Evolutionary conservation across 768 basidiomycete genomes (phyloP).

Genomic region (Tulasnella calospora): DNA sequence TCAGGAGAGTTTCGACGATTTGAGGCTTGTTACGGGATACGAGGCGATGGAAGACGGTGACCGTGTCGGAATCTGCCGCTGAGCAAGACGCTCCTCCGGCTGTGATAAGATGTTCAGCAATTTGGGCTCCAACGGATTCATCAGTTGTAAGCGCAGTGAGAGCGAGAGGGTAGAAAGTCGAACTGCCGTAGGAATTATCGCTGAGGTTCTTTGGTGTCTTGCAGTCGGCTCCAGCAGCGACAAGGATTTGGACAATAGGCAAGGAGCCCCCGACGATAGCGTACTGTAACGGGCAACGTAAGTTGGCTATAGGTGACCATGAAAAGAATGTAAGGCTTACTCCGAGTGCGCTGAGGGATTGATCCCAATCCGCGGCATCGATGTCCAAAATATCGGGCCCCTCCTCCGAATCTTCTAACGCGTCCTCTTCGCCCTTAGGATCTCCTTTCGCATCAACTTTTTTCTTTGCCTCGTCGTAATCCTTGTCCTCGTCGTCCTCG

Average conservation of each 20-base stretch:
- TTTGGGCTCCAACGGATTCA: constrained; percentile 31
- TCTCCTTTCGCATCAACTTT: constrained; percentile 25
- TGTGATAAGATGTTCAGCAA: constrained; percentile 34
- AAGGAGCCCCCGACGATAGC: constrained; percentile 42
- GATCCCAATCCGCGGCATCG: constrained; percentile 55
- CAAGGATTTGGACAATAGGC: constrained; percentile 44
- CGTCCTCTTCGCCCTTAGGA: constrained; percentile 30
- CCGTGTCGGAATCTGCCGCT: constrained; percentile 33
- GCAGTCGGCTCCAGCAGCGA: constrained; percentile 48
- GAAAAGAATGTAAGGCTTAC: constrained; percentile 42
- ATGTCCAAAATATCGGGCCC: constrained; percentile 55
- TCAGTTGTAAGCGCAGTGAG: constrained; percentile 33
- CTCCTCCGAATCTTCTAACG: constrained; percentile 47
- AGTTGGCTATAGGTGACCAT: not conserved
- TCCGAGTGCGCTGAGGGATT: constrained; percentile 48
- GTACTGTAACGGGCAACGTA: not conserved
- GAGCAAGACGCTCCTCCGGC: constrained; percentile 34
- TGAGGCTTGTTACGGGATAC: constrained; percentile 31
- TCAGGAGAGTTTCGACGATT: constrained; percentile 34
- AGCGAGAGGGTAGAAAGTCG: constrained; percentile 33
- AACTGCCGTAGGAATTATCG: constrained; percentile 27
- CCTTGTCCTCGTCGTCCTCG: constrained; percentile 24
- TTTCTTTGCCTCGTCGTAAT: constrained; percentile 42
- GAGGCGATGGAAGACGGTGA: constrained; percentile 37
- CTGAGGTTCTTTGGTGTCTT: constrained; percentile 38